Base-by-base conservation (phyloP, 2,329 filamentous ascomycete genomes). In the Lachnellula subtilissima region DNA sequence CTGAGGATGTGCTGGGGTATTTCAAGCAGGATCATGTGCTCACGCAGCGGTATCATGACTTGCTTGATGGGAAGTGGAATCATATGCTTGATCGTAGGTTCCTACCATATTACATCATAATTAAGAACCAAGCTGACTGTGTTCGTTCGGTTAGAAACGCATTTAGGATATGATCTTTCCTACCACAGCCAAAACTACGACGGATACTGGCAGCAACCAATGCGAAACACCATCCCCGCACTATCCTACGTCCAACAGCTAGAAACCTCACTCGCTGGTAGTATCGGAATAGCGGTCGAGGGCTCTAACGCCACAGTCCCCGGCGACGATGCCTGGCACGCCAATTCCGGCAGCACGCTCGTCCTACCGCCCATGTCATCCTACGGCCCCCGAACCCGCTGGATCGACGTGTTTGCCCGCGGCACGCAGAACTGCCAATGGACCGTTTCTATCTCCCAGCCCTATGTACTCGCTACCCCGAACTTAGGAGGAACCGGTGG, bases 201-300 rank as follows among this genome's bases (percentile, higher is more conserved):
- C 22, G 52, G 74, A 48, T 77, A 77, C 68, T 82, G 85, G 85
- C 86, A 89, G 70, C 86, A 89, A 67, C 85, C 87, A 1, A 88
- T 88, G 86, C 76, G 85, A 36, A 87, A 89, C 65, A 79, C 79
- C 0, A 77, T 87, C 1, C 85, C 86, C 0, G 78, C 81, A 7
- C 75, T 88, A 60, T 72, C 77, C 5, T 85, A 81, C 61, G 81
- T 86, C 1, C 82, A 86, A 66, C 76, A 75, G 2, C 71, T 75
- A 1, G 81, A 86, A 52, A 76, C 77, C 12, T 79, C 80, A 5
- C 73, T 88, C 5, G 78, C 81, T 0, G 86, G 86, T 7, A 77
- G 84, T 53, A 74, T 89, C 54, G 84, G 85, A 22, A 74, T 90
- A 46, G 74, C 81, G 1, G 76, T 87, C 1, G 84, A 89, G 66